Evolutionary conservation across 1,284 basidiomycete species (phyloP), one percentile per base, ranked within the genome.

Genomic region (Abortiporus biennis): DNA sequence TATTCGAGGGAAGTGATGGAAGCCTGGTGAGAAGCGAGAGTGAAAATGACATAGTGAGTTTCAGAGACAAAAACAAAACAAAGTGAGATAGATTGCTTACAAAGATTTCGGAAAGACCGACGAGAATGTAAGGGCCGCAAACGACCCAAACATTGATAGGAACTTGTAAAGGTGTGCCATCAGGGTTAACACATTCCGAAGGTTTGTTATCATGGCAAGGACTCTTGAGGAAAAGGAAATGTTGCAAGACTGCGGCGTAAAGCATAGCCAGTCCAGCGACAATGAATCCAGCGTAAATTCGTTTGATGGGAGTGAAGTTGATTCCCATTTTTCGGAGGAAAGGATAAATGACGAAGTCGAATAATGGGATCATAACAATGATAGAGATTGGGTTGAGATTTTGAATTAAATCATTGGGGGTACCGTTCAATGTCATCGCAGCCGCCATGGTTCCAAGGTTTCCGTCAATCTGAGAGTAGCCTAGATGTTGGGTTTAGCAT

Each of bases 241-340:
- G 56, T 51, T 72, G 62, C 15, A 79, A 61, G 36, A 82, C 68
- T 11, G 77, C 73, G n/a, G 79, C 69, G 54, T 72, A 76, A 23
- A 77, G 63, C 80, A 84, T 84, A 43, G 77, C 70, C 3, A 70
- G 57, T 3, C 71, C 65, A n/a, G 66, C 71, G 41, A 74, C 65
- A 50, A 78, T 56, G 71, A 84, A 85, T 15, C 82, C 82, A n/a
- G 71, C 63, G 40, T 66, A 72, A 51, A 85, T 83, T 45, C 75
- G 72, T 61, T 74, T 74, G 62, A 80, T 71, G 15, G 78, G 76
- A 2, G 66, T 64, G 59, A 83, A 77, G 59, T 75, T 71, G 65
- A 81, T 69, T 21, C 71, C 70, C 15, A 50, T 43, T 20, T 56
- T 56, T 38, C 78, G 71, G 20, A 84, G 59, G 48, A 61, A 56